A percentile compares a stretch with the other conserved stretches of the same genome.
These are phyloP conservation scores for Aspergillus sp. DNA, from an alignment of 2,329 filamentous ascomycete genomes.

Conservation along the genomic window DNA sequence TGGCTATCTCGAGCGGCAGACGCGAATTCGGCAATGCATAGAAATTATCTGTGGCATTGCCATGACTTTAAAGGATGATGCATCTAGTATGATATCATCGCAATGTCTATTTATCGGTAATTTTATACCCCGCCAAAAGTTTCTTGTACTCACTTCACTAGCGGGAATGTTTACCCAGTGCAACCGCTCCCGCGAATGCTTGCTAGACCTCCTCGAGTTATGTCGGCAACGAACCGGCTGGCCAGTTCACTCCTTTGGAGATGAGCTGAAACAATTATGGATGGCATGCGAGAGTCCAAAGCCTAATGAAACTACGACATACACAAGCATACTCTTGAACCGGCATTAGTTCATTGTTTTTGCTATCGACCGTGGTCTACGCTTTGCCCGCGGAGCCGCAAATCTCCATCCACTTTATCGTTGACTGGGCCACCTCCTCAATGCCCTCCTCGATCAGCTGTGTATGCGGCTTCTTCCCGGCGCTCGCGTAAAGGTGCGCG, in stretches of 20 bases:
- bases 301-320: background rate
- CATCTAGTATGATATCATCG: slow-evolving; percentile 25
- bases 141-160: background rate
- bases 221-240: slow-evolving; percentile 21
- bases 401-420: slow-evolving; percentile 20
- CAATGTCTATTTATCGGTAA: slow-evolving; percentile 24
- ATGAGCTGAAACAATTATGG: slow-evolving; percentile 23
- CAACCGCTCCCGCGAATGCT: slow-evolving; percentile 6
- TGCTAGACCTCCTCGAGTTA: slow-evolving; percentile 20
- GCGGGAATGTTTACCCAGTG: slow-evolving; percentile 21
- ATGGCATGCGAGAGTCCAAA: background rate
- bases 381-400: slow-evolving; percentile 18
- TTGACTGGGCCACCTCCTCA: slow-evolving; percentile 24
- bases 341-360: background rate
- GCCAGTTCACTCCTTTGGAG: slow-evolving; percentile 20
- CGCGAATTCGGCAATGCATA: slow-evolving; percentile 15
- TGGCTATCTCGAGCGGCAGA: slow-evolving; percentile 20
- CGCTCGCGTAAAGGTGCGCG: slow-evolving; percentile 48
- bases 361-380: background rate
- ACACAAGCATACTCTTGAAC: background rate
- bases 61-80: slow-evolving; percentile 22
- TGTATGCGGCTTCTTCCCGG: slow-evolving; percentile 55
- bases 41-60: slow-evolving; percentile 29
- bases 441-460: slow-evolving; percentile 52
- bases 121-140: no score